phyloP scores from a whole-genome alignment of 352 stramenopile species.

The Phytopythium montanum region DNA sequence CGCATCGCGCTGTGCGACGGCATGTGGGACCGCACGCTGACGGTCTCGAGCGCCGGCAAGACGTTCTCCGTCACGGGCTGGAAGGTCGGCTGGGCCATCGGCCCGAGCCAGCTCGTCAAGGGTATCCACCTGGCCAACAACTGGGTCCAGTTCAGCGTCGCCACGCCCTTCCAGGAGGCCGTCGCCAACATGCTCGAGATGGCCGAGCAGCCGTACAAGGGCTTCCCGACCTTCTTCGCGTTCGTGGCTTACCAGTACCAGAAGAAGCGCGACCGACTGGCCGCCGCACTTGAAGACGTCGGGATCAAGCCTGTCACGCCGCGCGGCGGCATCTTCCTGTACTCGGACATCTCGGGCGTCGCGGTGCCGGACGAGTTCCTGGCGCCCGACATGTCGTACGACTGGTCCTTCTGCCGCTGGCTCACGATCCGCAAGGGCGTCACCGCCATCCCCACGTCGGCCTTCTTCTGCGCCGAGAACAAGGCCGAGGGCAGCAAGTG shows the following conservation, averaged over 20 bases:
- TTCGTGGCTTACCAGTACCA: conserved; percentile 75
- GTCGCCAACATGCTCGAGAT: conserved; percentile 76
- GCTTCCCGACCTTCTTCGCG: conserved; percentile 73
- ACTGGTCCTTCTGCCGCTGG: conserved; percentile 93
- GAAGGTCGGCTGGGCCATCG: conserved; percentile 92
- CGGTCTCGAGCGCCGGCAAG: conserved; percentile 90
- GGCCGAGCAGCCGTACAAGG: conserved; percentile 65
- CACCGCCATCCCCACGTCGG: conserved; percentile 89
- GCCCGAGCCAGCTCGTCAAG: conserved; percentile 67
- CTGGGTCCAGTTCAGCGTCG: conserved; percentile 86
- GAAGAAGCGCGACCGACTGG: conserved; percentile 67
- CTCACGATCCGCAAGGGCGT: conserved; percentile 90
- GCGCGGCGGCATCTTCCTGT: conserved; percentile 75
- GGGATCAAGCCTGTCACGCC: conserved; percentile 63
- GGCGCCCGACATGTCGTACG: conserved; percentile 49
- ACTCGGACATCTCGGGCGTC: conserved; percentile 73
- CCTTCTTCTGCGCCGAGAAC: conserved; percentile 90
- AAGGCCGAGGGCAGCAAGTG: conserved; percentile 65
- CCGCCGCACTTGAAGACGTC: conserved; percentile 41
- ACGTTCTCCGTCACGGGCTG: conserved; percentile 92
- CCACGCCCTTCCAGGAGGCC: conserved; percentile 84
- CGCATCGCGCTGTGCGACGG: conserved; percentile 76
- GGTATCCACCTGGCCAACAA: conserved; percentile 81
- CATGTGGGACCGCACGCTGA: conserved; percentile 86
- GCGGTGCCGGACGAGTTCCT: conserved; percentile 51